Percentiles rank a stretch among this genome's conserved stretches.
These are phyloP conservation scores for Prosopis cineraria DNA, from an alignment of 306 rosid genomes.

Conservation along the genomic window DNA sequence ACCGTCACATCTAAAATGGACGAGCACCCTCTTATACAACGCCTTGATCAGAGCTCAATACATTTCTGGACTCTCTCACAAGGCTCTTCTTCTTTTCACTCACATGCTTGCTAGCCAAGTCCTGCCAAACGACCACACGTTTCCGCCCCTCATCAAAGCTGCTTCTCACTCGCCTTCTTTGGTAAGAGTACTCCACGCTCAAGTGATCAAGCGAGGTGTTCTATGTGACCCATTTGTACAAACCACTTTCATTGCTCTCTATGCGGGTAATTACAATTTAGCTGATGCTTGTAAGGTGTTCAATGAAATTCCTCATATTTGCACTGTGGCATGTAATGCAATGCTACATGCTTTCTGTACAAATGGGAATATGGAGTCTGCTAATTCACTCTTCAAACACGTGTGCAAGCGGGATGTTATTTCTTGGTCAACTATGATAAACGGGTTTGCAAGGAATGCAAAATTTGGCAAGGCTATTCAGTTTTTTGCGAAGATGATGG, in stretches of 20 bases:
- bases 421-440: conserved; percentile 71
- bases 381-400: conserved; percentile 48
- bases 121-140: conserved; percentile 68
- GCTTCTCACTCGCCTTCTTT: conserved; percentile 29
- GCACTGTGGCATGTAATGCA: conserved; percentile 64
- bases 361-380: conserved; percentile 66
- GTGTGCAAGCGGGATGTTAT: conserved; percentile 63
- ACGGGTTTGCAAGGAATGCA: conserved; percentile 61
- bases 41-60: conserved; percentile 63
- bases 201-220: conserved; percentile 58
- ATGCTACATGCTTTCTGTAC: conserved; percentile 64
- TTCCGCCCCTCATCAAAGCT: conserved; percentile 68
- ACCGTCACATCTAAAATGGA: conserved; percentile 52
- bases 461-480: conserved; percentile 47
- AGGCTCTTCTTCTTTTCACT: conserved; percentile 56
- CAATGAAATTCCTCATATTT: conserved; percentile 58
- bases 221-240: conserved; percentile 56
- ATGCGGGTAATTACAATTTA: conserved; percentile 33
- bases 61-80: conserved; percentile 37
- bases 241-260: conserved; percentile 56
- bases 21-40: conserved; percentile 64
- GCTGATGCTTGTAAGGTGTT: conserved; percentile 64
- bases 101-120: conserved; percentile 63
- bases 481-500: conserved; percentile 61
- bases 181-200: conserved; percentile 55